Evolutionary conservation across 179 eudicot genomes (phyloP), one percentile per base, ranked within the genome.

Genomic region (Spergularia azorica): DNA sequence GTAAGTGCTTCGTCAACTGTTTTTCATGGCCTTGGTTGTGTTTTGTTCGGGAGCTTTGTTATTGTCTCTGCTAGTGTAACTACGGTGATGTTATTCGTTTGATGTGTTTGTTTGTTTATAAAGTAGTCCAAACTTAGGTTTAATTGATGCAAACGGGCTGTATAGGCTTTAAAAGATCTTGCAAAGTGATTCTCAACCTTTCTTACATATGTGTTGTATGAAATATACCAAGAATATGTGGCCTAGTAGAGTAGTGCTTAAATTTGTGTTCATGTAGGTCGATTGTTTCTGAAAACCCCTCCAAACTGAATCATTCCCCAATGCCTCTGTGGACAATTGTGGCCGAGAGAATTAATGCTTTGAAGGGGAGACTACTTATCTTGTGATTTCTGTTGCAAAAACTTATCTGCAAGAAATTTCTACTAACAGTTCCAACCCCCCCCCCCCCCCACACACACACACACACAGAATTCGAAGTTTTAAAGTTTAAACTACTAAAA

Each of bases 1-100:
- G 98, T 94, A 71, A 90, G 97, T 80, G 59, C 58, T 62, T 70
- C 10, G 20, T 10, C 61, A 43, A 57, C 17, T 57, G 16, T 26
- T 58, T 55, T 51, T 78, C 9, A 66, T 36, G 57, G 41, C 21
- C 32, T 76, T 68, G 39, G 64, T 54, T 43, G 26, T 41, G 32
- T 26, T 26, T 26, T 26, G 32, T 26, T 10, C 8, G 55, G 38
- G 16, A 15, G 46, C 8, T 54, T 21, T 54, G 43, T 55, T 12
- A 56, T n/a, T 56, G 60, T 26, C 16, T 32, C 16, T 56, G 74
- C 55, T 54, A 7, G 43, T 43, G 32, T 26, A 26, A 26, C 32
- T 26, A 26, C 32, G 32, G 32, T 26, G 32, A 26, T 36, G n/a
- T 52, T 9, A 21, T 26, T 26, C 2, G 16, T 57, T 57, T 57